Evolutionary conservation across 2,329 filamentous ascomycete genomes (phyloP), one percentile per base, ranked within the genome.

Genomic region (Davidsoniella virescens): DNA sequence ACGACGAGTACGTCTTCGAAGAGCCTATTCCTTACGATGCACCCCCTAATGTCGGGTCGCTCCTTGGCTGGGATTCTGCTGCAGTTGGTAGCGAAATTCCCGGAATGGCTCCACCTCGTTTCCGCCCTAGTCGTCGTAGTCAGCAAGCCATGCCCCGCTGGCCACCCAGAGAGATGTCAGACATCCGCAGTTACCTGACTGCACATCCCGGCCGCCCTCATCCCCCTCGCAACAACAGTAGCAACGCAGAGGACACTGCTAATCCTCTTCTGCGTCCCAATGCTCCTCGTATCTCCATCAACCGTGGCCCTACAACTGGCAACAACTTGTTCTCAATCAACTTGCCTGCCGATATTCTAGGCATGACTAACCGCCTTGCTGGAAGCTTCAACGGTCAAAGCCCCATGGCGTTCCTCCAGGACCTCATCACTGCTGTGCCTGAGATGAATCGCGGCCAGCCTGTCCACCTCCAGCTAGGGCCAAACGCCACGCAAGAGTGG

Each of bases 231-330:
- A 29, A 18, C 39, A 29, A 18, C 33, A 36, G 52, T 8, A 18
- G 76, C 51, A 63, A 72, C 49, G 70, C 70, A 44, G 87, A 94
- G 56, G 88, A 95, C 61, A 87, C 87, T 3, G 72, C 80, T 18
- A 95, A 96, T 60, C 90, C 90, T 41, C 71, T 96, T 10, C 76
- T 96, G 49, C 82, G 87, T 56, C 81, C 85, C 43, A 64, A 67
- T 18, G 58, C 64, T 23, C 63, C 60, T 20, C 66, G 67, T 51
- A 72, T 78, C 16, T 60, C 59, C 33, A 59, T 70, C 7, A 69
- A 73, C 47, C 73, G 74, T 44, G 65, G 67, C 42, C 63, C 65
- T 38, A 65, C 73, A 26, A 64, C 69, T n/a, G 29, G 38, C 6
- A 29, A 44, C 18, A 39, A 33, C 16, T 18, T 51, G 16, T 36